Evolutionary conservation across 2,329 filamentous ascomycete genomes (phyloP), one percentile per base, ranked within the genome.

Genomic region (Fusarium verrucosum): DNA sequence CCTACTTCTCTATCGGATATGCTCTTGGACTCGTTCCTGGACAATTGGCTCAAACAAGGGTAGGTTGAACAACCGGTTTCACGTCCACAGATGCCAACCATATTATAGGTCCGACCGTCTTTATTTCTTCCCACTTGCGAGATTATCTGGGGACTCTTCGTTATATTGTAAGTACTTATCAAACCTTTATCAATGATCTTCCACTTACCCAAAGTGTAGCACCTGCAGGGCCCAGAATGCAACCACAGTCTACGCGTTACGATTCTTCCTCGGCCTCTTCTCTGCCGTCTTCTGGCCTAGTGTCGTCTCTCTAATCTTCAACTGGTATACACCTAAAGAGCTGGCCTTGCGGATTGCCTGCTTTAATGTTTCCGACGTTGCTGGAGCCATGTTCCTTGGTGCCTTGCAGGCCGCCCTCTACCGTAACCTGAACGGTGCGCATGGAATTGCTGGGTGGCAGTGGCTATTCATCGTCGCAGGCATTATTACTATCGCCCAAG

Each of bases 1-100:
- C 84, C 0, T 81, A 80, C 25, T 89, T 86, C 79, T 87, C 84
- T 0, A 80, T 85, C 1, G 87, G 87, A 10, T 89, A 89, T 63
- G 82, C 86, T 0, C 77, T 89, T 73, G 76, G 77, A 0, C 74
- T 79, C 33, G 72, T 76, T 36, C 76, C 78, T 3, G 76, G 74
- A 7, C 79, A 77, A 33, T 55, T 80, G 33, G 73, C 79, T 55
- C 74, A 77, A 62, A 80, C 75, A 2, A 75, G 73, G 35, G 69
- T 62, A 20, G 41, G 58, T 52, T 13, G 9, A 19, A 5, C 2
- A 28, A 13, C 7, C 1, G 14, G 4, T 8, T 7, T 4, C 1
- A 9, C 0, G 1, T 7, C 11, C 4, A 17, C 4, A 16, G 14
- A 23, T 10, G 17, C 36, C 42, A 17, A 58, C 6, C 3, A 16